Conservation (phyloP, 192 early-diverging fungal genomes). For the Rhizophagus clarus region DNA sequence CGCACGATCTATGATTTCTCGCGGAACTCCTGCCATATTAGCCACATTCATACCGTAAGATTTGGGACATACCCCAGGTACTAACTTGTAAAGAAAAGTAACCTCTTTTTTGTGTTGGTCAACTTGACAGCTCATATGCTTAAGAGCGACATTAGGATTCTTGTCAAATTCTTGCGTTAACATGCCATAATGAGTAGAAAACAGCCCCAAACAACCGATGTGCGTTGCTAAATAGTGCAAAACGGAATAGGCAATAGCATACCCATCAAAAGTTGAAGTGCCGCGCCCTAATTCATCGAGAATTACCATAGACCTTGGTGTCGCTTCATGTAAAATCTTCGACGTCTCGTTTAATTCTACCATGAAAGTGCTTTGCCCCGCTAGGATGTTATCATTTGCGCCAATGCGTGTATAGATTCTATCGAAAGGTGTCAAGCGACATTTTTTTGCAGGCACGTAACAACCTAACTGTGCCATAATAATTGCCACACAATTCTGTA, state of each 20-base stretch:
- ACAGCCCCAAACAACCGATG: conserved; percentile 87
- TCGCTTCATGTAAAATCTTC: conserved; percentile 89
- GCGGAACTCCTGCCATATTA: conserved; percentile 90
- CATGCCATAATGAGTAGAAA: conserved; percentile 95
- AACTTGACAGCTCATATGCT: conserved; percentile 85
- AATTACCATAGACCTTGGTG: conserved; percentile 87
- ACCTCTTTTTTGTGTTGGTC: conserved; percentile 85
- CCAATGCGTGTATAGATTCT: conserved; percentile 97
- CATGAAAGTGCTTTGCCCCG: conserved; percentile 97
- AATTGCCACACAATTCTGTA: conserved; percentile 83
- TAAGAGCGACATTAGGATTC: conserved; percentile 76
- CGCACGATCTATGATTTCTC: conserved; percentile 69
- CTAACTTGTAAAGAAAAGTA: conserved; percentile 93
- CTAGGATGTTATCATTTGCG: conserved; percentile 95
- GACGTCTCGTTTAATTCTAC: conserved; percentile 93
- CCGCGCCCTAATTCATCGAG: conserved; percentile 98
- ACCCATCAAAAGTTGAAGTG: conserved; percentile 95
- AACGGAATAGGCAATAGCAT: conserved; percentile 92
- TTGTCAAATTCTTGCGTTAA: conserved; percentile 84
- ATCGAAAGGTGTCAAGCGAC: conserved; percentile 80
- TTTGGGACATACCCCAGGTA: conserved; percentile 82
- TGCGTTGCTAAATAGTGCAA: conserved; percentile 82
- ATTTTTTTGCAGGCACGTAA: conserved; percentile 85
- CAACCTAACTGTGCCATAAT: conserved; percentile 97
- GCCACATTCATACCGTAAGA: conserved; percentile 99